Evolutionary conservation across 805 yeast genomes (phyloP).

Genomic region (Sungouiozyma ichnusensis): DNA sequence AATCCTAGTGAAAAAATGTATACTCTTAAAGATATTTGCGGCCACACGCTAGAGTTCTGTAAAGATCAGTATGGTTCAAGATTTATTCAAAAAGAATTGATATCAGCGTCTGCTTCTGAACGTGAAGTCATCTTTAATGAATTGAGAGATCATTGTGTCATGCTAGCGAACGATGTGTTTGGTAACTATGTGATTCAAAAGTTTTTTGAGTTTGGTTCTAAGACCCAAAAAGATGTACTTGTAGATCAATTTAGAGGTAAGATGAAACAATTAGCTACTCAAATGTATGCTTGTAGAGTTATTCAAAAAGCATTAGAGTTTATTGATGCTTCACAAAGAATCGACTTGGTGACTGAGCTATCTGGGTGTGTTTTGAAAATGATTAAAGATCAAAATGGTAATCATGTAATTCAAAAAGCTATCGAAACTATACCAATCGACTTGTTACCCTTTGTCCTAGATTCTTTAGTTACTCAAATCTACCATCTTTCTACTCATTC

Average conservation of each 20-base stretch:
- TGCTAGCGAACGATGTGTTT: slow-evolving; percentile 89
- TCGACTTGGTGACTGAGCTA: slow-evolving; percentile 59
- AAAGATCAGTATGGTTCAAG: slow-evolving; percentile 97
- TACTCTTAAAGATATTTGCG: slow-evolving; percentile 61
- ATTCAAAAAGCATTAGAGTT: slow-evolving; percentile 88
- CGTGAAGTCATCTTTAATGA: slow-evolving; percentile 78
- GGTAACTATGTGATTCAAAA: slow-evolving; percentile 97
- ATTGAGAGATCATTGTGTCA: slow-evolving; percentile 61
- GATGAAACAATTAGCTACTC: slow-evolving; percentile 66
- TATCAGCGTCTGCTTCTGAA: slow-evolving; percentile 51
- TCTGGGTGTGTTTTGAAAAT: slow-evolving; percentile 49
- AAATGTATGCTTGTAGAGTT: slow-evolving; percentile 97
- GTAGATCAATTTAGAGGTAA: slow-evolving; percentile 50
- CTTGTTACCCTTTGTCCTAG: slow-evolving; percentile 59
- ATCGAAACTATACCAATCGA: slow-evolving; percentile 76
- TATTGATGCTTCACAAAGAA: slow-evolving; percentile 52
- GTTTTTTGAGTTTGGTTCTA: slow-evolving; percentile 74
- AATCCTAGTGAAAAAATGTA: slow-evolving; percentile 38
- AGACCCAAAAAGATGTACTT: slow-evolving; percentile 56
- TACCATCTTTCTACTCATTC: slow-evolving; percentile 89
- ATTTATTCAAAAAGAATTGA: slow-evolving; percentile 84
- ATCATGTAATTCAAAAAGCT: slow-evolving; percentile 93
- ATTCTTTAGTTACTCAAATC: slow-evolving; percentile 56
- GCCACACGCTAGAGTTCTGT: slow-evolving; percentile 83
- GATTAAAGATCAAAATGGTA: slow-evolving; percentile 94